phyloP scores from a whole-genome alignment of 257 asterid genomes.

The Paulownia fortunei region DNA sequence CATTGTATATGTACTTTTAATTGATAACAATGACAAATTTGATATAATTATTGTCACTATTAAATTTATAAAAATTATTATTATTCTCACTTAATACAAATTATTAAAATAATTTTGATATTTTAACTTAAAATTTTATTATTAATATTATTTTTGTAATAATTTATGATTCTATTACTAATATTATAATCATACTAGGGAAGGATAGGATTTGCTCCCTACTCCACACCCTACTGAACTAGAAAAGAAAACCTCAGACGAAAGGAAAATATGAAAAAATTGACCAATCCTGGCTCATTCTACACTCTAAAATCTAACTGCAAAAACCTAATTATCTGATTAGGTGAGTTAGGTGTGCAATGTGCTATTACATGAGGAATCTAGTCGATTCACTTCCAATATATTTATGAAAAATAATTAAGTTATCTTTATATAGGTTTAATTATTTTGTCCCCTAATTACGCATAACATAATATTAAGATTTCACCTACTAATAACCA shows the following conservation, averaged over 20 bases:
- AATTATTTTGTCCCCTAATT: not conserved
- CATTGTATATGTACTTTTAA: no score
- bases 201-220: not conserved
- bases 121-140: no score
- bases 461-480: no score
- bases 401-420: not conserved
- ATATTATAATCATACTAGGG: not conserved
- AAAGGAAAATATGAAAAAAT: not conserved
- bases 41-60: no score
- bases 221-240: not conserved
- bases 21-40: not conserved
- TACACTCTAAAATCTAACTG: constrained; percentile 15
- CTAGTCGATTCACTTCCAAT: constrained; percentile 11
- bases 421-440: not conserved
- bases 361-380: constrained; percentile 11
- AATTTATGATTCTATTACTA: no score
- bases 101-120: no score
- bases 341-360: constrained; percentile 34
- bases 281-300: not conserved
- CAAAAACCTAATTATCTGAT: constrained; percentile 9
- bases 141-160: not conserved
- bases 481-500: no score
- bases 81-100: no score
- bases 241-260: not conserved
- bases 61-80: no score